Conservation (phyloP, 768 basidiomycete genomes). For the Tulasnella sp. region DNA sequence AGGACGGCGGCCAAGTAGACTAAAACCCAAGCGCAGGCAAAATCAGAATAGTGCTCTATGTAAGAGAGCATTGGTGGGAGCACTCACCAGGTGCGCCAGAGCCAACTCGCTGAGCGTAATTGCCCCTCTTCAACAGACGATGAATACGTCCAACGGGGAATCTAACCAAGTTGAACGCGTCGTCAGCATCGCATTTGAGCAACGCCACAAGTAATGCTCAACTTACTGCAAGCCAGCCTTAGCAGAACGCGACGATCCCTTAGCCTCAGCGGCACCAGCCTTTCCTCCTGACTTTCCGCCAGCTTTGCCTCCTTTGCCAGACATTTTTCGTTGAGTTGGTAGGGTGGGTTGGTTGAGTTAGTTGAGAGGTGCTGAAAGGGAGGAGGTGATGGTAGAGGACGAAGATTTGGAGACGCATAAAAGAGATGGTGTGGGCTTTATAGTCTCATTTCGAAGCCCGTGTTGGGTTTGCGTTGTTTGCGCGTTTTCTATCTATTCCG, state of each 20-base stretch:
- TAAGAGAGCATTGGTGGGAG: neutral
- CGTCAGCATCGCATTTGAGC: neutral
- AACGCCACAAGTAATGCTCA: conserved; percentile 9
- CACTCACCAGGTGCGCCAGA: conserved; percentile 58
- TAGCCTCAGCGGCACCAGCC: conserved; percentile 21
- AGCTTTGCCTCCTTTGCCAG: conserved; percentile 22
- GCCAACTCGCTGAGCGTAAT: conserved; percentile 81
- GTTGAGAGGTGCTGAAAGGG: neutral
- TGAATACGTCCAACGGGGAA: conserved; percentile 91
- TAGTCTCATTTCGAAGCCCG: too few relatives aligned
- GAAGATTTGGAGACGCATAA: too few relatives aligned
- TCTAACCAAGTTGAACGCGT: conserved; percentile 32
- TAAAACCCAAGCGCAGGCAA: conserved; percentile 23
- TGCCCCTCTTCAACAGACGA: conserved; percentile 77
- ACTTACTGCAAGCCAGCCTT: conserved; percentile 30
- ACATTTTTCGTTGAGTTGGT: conserved; percentile 12
- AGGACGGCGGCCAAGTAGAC: conserved; percentile 87
- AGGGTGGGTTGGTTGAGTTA: conserved; percentile 7
- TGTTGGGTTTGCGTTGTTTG: too few relatives aligned
- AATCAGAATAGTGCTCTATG: neutral
- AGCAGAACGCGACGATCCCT: conserved; percentile 33
- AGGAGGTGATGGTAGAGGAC: neutral
- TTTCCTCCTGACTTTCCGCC: conserved; percentile 25
- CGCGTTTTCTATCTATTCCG: too few relatives aligned
- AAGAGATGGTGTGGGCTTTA: too few relatives aligned